These are phyloP conservation scores for Massarina eburnea DNA, from an alignment of 2,329 filamentous ascomycete species.

Conservation along the genomic window DNA sequence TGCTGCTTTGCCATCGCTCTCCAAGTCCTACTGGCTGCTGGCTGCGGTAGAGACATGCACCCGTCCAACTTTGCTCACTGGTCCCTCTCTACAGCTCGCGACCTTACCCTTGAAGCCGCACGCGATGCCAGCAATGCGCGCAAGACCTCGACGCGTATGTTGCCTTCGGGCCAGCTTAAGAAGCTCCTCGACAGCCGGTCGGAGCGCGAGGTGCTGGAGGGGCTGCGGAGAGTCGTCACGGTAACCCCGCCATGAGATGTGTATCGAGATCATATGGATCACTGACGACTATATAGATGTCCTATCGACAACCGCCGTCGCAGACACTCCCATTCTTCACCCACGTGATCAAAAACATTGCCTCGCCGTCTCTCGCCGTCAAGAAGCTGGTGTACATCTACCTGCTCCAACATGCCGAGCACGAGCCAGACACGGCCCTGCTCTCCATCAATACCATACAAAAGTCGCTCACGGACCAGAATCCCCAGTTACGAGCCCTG, in stretches of 20 bases:
- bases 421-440: constrained; percentile 91
- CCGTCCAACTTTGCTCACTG: constrained; percentile 44
- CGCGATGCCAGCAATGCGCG: constrained; percentile 71
- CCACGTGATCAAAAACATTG: constrained; percentile 97
- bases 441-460: constrained; percentile 99
- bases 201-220: constrained; percentile 91
- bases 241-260: constrained; percentile 51
- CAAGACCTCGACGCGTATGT: constrained; percentile 60
- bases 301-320: constrained; percentile 76
- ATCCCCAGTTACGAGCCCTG: constrained; percentile 86
- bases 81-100: constrained; percentile 68
- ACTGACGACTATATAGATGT: constrained; percentile 67
- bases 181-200: constrained; percentile 91
- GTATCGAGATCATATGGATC: constrained; percentile 14
- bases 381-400: constrained; percentile 99
- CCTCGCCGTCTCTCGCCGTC: constrained; percentile 89
- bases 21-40: not conserved
- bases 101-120: constrained; percentile 95
- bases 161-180: constrained; percentile 84
- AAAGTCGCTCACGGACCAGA: constrained; percentile 91
- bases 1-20: constrained; percentile 3
- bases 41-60: constrained; percentile 29
- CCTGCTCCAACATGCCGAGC: constrained; percentile 92
- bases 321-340: constrained; percentile 87
- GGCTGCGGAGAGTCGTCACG: constrained; percentile 82